phyloP scores from a whole-genome alignment of 2,329 filamentous ascomycete genomes.

The Colletotrichum sp. region DNA sequence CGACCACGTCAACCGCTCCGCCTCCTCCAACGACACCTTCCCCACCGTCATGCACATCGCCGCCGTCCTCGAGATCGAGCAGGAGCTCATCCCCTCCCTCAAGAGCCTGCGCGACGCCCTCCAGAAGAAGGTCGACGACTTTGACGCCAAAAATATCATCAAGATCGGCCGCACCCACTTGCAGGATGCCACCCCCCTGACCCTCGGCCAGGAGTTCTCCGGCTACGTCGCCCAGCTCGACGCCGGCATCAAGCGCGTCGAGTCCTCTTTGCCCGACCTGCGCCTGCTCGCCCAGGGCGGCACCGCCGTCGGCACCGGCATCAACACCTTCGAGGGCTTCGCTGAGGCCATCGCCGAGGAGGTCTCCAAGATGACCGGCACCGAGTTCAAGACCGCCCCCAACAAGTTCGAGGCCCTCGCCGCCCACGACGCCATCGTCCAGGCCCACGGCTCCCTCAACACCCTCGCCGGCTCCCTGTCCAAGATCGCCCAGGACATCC shows the following conservation, averaged over 20 bases:
- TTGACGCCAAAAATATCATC: conserved; percentile 87
- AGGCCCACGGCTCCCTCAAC: conserved; percentile 92
- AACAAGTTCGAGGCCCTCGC: conserved; percentile 99
- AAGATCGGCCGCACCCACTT: conserved; percentile 99
- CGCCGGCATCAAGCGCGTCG: conserved; percentile 85
- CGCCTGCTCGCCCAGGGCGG: conserved; percentile 91
- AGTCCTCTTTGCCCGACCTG: conserved; percentile 83
- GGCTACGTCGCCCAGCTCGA: conserved; percentile 96
- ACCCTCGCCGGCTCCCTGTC: conserved; percentile 89
- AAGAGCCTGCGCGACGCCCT: conserved; percentile 83
- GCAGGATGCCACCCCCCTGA: conserved; percentile 95
- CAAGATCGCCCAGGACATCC: conserved; percentile 98
- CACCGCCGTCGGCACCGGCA: conserved; percentile 94
- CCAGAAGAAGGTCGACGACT: conserved; percentile 87
- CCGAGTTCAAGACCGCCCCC: conserved; percentile 91
- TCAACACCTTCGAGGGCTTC: conserved; percentile 97
- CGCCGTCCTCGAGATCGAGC: conserved; percentile 90
- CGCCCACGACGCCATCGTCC: conserved; percentile 93
- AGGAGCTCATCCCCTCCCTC: conserved; percentile 82
- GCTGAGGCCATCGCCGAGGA: conserved; percentile 91
- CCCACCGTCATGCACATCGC: conserved; percentile 99
- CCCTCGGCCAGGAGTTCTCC: conserved; percentile 95
- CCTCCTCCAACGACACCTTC: conserved; percentile 99
- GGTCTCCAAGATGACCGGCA: conserved; percentile 90
- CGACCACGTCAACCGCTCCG: conserved; percentile 99